Conservation (phyloP, 2,329 filamentous ascomycete genomes). For the Diplocarpon mali region DNA sequence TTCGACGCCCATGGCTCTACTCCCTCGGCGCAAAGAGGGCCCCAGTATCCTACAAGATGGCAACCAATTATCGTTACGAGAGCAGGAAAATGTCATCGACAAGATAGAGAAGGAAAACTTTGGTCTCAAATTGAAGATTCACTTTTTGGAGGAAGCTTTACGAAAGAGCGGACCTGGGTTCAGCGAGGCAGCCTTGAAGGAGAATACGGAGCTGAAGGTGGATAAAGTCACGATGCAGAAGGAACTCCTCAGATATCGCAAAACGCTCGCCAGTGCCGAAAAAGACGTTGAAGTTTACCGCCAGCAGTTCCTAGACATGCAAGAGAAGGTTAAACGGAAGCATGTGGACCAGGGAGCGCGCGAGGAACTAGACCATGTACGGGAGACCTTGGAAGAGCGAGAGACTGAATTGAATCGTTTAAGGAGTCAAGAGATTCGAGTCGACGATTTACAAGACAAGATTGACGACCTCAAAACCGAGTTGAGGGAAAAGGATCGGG, state of each 20-base stretch:
- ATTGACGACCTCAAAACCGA: conserved; percentile 68
- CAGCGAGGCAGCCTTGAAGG: conserved; percentile 77
- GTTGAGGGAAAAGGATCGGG: conserved; percentile 62
- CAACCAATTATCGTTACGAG: conserved; percentile 81
- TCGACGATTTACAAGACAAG: conserved; percentile 60
- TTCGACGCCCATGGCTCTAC: conserved; percentile 68
- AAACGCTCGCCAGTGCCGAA: conserved; percentile 71
- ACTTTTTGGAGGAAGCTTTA: conserved; percentile 87
- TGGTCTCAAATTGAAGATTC: conserved; percentile 89
- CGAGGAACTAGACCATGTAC: conserved; percentile 46
- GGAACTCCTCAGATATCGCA: conserved; percentile 78
- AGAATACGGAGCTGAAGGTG: conserved; percentile 94
- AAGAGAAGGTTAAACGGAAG: conserved; percentile 68
- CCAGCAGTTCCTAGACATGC: conserved; percentile 69
- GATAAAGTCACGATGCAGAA: conserved; percentile 81
- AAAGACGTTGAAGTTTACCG: conserved; percentile 77
- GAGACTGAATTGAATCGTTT: conserved; percentile 39
- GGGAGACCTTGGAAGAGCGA: conserved; percentile 43
- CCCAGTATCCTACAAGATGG: conserved; percentile 69
- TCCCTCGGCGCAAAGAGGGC: conserved; percentile 50
- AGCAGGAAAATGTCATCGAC: conserved; percentile 92
- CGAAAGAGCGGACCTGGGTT: conserved; percentile 81
- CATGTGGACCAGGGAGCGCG: conserved; percentile 61
- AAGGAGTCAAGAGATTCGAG: conserved; percentile 44
- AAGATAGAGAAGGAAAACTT: conserved; percentile 98